phyloP scores from a whole-genome alignment of 768 basidiomycete genomes.

The Cyathus striatus region DNA sequence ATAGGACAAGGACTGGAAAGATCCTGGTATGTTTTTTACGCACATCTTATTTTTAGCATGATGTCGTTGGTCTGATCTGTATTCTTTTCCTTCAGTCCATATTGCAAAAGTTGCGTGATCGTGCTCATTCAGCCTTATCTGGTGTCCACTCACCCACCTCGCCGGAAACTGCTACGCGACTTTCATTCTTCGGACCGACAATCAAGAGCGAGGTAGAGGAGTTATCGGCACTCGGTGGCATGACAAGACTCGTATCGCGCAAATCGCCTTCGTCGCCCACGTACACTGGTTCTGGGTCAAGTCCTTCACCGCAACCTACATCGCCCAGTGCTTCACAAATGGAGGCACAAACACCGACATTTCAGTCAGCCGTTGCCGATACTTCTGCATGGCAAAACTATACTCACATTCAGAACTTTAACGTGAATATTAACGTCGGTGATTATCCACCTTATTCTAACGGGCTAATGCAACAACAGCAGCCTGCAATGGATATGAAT shows the following conservation, averaged over 20 bases:
- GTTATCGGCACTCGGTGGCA: constrained; percentile 55
- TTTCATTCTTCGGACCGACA: constrained; percentile 30
- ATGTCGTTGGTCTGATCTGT: too few relatives aligned
- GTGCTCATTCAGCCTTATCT: constrained; percentile 40
- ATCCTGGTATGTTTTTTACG: constrained; percentile 49
- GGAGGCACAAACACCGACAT: constrained; percentile 9
- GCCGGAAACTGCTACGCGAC: constrained; percentile 18
- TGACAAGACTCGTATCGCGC: constrained; percentile 56
- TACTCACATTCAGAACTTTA: constrained; percentile 25
- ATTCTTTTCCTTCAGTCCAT: constrained; percentile 41
- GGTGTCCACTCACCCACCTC: constrained; percentile 15
- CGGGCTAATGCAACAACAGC: constrained; percentile 7
- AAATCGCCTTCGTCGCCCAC: constrained; percentile 44
- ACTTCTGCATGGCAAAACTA: constrained; percentile 25
- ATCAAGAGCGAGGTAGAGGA: constrained; percentile 62
- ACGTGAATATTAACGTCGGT: constrained; percentile 26
- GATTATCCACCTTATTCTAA: constrained; percentile 8
- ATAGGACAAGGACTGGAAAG: constrained; percentile 48
- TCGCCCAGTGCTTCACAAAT: constrained; percentile 31
- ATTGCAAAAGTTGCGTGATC: constrained; percentile 48
- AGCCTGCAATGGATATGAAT: too few relatives aligned
- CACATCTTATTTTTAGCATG: not conserved
- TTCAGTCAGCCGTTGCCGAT: constrained; percentile 9
- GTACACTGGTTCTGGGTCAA: constrained; percentile 35
- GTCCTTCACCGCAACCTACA: constrained; percentile 39